Evolutionary conservation across 2,329 filamentous ascomycete genomes (phyloP).

Genomic region (Thielaviopsis musarum): DNA sequence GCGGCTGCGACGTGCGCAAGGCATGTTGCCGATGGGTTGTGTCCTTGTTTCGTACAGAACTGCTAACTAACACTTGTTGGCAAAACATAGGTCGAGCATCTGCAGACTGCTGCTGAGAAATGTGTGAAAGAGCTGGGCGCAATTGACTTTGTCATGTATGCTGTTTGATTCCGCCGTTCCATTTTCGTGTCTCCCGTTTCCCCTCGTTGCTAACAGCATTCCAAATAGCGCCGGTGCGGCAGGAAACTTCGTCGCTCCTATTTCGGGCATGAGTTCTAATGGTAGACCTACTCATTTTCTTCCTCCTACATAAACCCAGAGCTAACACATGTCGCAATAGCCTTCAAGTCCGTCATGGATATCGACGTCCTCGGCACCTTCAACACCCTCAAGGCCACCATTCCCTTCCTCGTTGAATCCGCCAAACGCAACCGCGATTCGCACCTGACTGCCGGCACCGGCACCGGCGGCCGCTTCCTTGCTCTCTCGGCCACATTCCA

Average conservation of each 20-base stretch:
- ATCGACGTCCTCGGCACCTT: constrained; percentile 90
- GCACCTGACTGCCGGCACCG: constrained; percentile 41
- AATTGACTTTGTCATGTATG: constrained; percentile 85
- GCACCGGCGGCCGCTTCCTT: constrained; percentile 66
- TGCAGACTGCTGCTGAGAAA: constrained; percentile 58
- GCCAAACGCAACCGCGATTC: constrained; percentile 38
- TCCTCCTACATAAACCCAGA: not conserved
- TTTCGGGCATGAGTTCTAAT: constrained; percentile 66
- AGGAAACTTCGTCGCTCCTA: constrained; percentile 83
- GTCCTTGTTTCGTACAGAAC: no score
- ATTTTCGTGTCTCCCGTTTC: not conserved
- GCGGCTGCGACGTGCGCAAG: constrained; percentile 61
- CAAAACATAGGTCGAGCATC: constrained; percentile 34
- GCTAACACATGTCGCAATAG: constrained; percentile 19
- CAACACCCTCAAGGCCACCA: constrained; percentile 84
- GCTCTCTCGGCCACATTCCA: constrained; percentile 86
- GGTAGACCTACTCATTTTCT: constrained; percentile 5
- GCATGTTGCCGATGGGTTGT: constrained; percentile 29
- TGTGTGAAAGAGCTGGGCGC: constrained; percentile 70
- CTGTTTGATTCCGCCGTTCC: constrained; percentile 2
- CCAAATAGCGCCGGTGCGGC: constrained; percentile 68
- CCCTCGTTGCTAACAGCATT: not conserved
- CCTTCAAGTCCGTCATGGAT: constrained; percentile 89
- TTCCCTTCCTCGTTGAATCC: constrained; percentile 67
- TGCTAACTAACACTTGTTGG: not conserved